These are phyloP conservation scores for Pelargonium hybrid DNA, from an alignment of 441 rosid genomes.

Conservation along the genomic window DNA sequence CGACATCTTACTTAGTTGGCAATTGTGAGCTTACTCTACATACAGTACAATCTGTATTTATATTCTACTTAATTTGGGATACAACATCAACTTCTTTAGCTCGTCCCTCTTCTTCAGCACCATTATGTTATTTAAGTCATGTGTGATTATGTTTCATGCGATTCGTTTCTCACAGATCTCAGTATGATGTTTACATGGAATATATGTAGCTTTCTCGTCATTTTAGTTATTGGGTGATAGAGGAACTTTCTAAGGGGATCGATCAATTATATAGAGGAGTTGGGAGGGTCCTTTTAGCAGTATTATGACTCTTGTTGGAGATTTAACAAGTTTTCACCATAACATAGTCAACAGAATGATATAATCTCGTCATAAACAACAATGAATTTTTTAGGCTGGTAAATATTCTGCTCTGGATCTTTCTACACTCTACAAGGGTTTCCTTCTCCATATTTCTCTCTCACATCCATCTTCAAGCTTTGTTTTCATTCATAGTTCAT, in stretches of 20 bases:
- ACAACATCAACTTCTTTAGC: neutral
- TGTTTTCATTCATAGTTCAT: neutral
- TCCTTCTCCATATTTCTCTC: neutral
- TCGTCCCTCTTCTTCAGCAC: neutral
- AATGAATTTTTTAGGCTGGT: neutral
- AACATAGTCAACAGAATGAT: neutral
- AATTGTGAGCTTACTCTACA: neutral
- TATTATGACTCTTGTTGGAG: neutral
- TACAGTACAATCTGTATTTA: neutral
- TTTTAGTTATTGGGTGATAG: neutral
- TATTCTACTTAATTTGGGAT: neutral
- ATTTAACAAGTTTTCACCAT: neutral
- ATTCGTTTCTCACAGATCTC: too few relatives aligned
- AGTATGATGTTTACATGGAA: too few relatives aligned
- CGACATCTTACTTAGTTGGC: neutral
- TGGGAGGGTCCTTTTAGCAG: neutral
- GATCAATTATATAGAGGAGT: neutral
- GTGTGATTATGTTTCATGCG: neutral
- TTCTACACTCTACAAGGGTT: neutral
- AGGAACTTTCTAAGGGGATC: neutral
- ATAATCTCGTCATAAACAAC: neutral
- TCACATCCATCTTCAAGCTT: neutral
- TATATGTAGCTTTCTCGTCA: neutral
- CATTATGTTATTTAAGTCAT: neutral
- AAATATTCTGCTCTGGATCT: neutral